A percentile compares a stretch with the other conserved stretches of the same genome.
Evolutionary conservation across 768 basidiomycete genomes (phyloP).

Genomic region (Panellus pusillus): DNA sequence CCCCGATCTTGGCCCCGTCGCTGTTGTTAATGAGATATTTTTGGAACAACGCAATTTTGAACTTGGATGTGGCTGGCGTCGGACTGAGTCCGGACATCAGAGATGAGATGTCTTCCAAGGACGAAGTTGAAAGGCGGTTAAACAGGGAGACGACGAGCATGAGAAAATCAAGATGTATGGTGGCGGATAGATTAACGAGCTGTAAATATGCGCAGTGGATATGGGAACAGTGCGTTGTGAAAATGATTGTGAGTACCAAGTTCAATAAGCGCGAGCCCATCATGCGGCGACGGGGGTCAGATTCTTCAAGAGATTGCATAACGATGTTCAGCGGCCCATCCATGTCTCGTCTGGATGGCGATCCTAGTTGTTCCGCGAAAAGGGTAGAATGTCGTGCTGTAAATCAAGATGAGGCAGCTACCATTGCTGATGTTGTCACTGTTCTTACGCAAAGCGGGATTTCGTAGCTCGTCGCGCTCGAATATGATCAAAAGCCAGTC

Average conservation of each 20-base stretch:
- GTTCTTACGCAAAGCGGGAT: conserved; percentile 12
- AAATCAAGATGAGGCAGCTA: background rate
- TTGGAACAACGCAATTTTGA: conserved; percentile 42
- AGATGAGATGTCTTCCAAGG: conserved; percentile 27
- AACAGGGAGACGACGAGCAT: conserved; percentile 37
- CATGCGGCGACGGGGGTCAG: conserved; percentile 18
- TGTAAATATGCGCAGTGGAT: conserved; percentile 16
- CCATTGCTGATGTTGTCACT: background rate
- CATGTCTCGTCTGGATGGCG: conserved; percentile 55
- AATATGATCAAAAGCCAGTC: conserved; percentile 68
- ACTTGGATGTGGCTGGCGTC: conserved; percentile 34
- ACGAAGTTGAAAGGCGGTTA: conserved; percentile 32
- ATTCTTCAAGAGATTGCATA: conserved; percentile 5
- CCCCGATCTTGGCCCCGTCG: conserved; percentile 14
- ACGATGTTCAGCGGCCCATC: conserved; percentile 48
- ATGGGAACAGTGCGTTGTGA: background rate
- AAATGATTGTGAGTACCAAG: conserved; percentile 8
- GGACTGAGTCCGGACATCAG: conserved; percentile 35
- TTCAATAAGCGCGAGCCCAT: conserved; percentile 20
- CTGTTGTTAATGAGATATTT: conserved; percentile 34
- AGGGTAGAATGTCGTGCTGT: conserved; percentile 47
- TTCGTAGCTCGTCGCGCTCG: conserved; percentile 58
- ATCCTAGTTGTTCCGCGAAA: conserved; percentile 56
- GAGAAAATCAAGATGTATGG: conserved; percentile 36
- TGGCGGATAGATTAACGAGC: conserved; percentile 43